Conservation (phyloP, 495 filamentous ascomycete genomes). For the Diplogelasinospora grovesii region DNA sequence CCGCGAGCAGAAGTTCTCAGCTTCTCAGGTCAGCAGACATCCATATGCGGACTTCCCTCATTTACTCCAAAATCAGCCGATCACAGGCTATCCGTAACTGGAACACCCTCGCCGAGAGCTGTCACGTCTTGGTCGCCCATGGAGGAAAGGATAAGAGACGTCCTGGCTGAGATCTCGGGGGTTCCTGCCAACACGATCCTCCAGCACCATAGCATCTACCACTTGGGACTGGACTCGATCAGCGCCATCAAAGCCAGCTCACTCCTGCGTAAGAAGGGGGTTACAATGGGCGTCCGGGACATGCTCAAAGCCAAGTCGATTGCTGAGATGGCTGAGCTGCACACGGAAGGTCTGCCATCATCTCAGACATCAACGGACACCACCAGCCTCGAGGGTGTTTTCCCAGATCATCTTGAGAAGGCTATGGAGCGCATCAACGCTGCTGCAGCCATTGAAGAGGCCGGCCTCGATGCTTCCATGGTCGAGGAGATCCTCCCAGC, state of each 20-base stretch:
- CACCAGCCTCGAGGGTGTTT: not conserved
- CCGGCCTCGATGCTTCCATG: conserved; percentile 27
- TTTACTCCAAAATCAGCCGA: not conserved
- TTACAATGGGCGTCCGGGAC: conserved; percentile 56
- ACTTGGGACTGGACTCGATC: conserved; percentile 85
- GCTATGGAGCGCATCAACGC: conserved; percentile 19
- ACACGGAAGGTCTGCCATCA: not conserved
- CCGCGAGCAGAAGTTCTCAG: conserved; percentile 44
- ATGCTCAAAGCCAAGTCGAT: conserved; percentile 60
- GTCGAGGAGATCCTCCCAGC: conserved; percentile 55
- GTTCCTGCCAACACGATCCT: conserved; percentile 54
- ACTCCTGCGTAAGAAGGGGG: conserved; percentile 52
- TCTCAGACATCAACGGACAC: not conserved
- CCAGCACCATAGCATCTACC: conserved; percentile 64
- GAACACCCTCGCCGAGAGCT: not conserved
- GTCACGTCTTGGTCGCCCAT: conserved; percentile 30
- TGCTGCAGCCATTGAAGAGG: conserved; percentile 15
- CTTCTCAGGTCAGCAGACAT: conserved; percentile 38
- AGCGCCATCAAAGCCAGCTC: conserved; percentile 70
- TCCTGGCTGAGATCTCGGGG: conserved; percentile 58
- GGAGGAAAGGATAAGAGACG: conserved; percentile 50
- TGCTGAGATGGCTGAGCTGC: conserved; percentile 40
- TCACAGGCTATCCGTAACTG: rapidly evolving
- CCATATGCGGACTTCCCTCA: conserved; percentile 46
- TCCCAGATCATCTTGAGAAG: conserved; percentile 18